Evolutionary conservation across 495 filamentous ascomycete species (phyloP).

Genomic region (Podospora bellae-mahoneyi): DNA sequence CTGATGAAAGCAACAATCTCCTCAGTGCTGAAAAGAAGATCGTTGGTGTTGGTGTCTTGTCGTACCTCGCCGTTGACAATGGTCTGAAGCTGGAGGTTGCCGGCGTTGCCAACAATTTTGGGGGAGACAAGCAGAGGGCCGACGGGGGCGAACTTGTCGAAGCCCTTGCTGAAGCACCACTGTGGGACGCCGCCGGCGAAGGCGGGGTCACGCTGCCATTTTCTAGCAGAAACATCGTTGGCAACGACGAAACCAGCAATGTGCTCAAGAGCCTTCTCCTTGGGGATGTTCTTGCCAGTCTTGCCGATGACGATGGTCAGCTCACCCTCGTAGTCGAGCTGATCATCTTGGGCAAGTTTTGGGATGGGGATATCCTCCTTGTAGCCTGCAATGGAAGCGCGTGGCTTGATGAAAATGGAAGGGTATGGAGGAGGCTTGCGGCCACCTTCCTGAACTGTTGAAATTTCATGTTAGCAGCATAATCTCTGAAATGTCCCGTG

Average conservation of each 20-base stretch:
- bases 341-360: conserved; percentile 19
- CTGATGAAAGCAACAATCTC: no score
- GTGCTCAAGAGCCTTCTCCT: conserved; percentile 4
- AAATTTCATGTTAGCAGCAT: no score
- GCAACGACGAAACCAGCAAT: no score
- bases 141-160: conserved; percentile 35
- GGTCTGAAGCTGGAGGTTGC: no score
- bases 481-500: no score
- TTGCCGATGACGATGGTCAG: conserved; percentile 31
- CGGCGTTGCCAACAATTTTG: conserved; percentile 17
- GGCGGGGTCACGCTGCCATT: conserved; percentile 25
- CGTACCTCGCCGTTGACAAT: no score
- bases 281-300: conserved; percentile 36
- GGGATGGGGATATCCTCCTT: conserved; percentile 18
- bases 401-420: no score
- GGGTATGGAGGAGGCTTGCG: no score
- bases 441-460: no score
- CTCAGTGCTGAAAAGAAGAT: no score
- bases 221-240: no score
- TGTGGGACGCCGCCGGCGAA: conserved; percentile 29
- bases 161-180: conserved; percentile 38
- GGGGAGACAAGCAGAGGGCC: conserved; percentile 49
- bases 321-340: conserved; percentile 24
- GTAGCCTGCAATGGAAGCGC: conserved; percentile 7
- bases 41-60: no score